Evolutionary conservation across 768 basidiomycete genomes (phyloP), one percentile per base, ranked within the genome.

Genomic region (Tubosaeta sp.): DNA sequence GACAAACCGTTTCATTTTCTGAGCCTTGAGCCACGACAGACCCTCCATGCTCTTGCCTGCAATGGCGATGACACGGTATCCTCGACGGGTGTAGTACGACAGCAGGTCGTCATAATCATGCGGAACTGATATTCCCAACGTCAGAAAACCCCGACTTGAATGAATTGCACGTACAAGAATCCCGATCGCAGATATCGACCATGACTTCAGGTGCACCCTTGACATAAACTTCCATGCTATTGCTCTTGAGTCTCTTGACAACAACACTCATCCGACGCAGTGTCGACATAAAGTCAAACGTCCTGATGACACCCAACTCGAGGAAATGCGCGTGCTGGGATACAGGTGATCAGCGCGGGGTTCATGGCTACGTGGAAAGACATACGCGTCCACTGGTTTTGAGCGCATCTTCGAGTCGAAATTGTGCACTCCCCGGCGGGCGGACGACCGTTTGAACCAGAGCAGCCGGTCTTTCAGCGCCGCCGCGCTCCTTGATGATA

Each of bases 161-260:
- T 53, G n/a, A 42, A 55, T 32, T 33, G n/a, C 39, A 75, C 93
- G 60, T 61, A 98, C 95, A 85, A n/a, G 95, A 90, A 47, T 87
- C 82, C 55, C 78, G 85, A 50, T 94, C 88, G 66, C 97, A 99
- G 51, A 99, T 97, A 38, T 95, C 94, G 7, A 72, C 68, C 95
- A 99, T 98, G 51, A 97, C 92, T 70, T 99, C 97, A 0, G 97
- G 97, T 2, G 97, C 97, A n/a, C 97, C 97, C 66, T 99, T 99
- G 61, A 95, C 94, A 65, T 98, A 98, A 11, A 97, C 78, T 66
- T 99, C 97, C 93, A 99, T 97, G 67, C 89, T 92, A 48, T 72
- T 82, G 58, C 95, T 95, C 68, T 88, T 97, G 48, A 99, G 79
- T 47, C 92, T 79, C 69, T 97, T 99, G 61, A 97, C 95, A 48